A percentile compares a stretch with the other conserved stretches of the same genome.
These are phyloP conservation scores for Nematocida displodere DNA, from an alignment of 371 early-diverging fungal genomes.

Conservation along the genomic window DNA sequence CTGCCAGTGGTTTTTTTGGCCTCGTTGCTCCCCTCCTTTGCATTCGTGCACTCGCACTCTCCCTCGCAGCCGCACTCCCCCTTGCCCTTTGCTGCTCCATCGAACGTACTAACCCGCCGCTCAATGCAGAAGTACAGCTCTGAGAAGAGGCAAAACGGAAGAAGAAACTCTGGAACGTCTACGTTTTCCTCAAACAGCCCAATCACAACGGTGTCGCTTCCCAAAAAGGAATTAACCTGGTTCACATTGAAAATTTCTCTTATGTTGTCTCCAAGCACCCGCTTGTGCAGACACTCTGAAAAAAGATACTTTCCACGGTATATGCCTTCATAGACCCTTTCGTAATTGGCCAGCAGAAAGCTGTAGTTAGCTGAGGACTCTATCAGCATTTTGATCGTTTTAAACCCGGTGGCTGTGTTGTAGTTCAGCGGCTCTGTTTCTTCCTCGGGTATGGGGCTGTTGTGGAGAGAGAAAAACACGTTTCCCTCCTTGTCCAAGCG, in stretches of 20 bases:
- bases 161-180: neutral
- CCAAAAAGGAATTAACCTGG: conserved; percentile 2
- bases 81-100: neutral
- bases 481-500: conserved; percentile 95
- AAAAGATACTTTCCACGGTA: conserved; percentile 10
- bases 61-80: neutral
- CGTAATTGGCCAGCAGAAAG: conserved; percentile 36
- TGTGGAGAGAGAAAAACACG: conserved; percentile 72
- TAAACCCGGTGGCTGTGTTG: conserved; percentile 1
- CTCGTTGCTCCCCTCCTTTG: conserved; percentile 33
- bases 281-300: conserved; percentile 40
- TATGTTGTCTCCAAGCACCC: conserved; percentile 3
- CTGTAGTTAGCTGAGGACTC: conserved; percentile 36
- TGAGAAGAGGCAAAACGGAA: conserved; percentile 42
- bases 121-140: conserved; percentile 53
- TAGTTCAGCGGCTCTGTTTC: neutral
- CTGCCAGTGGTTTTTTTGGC: conserved; percentile 30
- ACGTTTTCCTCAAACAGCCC: conserved; percentile 11
- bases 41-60: neutral
- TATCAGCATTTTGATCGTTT: conserved; percentile 24
- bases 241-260: conserved; percentile 25
- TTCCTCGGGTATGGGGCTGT: conserved; percentile 67
- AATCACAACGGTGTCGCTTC: conserved; percentile 34
- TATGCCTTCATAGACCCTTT: conserved; percentile 14
- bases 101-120: neutral